Base-by-base conservation (phyloP, 495 filamentous ascomycete genomes). In the Aspergillus mulundensis region DNA sequence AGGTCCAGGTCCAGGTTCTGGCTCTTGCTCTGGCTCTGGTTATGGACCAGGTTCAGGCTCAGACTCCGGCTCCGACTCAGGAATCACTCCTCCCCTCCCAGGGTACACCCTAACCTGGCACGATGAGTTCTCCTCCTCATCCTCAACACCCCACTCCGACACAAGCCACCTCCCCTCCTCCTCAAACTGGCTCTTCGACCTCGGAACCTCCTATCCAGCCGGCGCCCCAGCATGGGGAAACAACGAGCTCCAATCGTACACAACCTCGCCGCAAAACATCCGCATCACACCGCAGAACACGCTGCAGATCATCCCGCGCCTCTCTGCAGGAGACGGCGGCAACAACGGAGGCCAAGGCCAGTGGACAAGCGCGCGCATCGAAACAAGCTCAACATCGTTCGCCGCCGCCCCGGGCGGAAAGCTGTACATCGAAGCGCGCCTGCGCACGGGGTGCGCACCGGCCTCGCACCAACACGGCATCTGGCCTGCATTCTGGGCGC, bases 31-130 rank as follows among this genome's bases (percentile, higher is more conserved):
- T 15, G n/a, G 15, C 25, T 28, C 25, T 4, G 25, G 25, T 19
- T 42, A 7, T 5, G 39, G 16, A 3, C 16, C 43, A 46, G 16
- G 24, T 5, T 15, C 23, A 23, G 8, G 15, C 28, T 8, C 47
- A 24, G 24, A 6, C 44, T 36, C 32, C 0, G 19, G 41, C 2
- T 34, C 38, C 0, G 44, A 24, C 20, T 32, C 28, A 7, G 16
- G 14, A 7, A 48, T 41, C 43, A 0, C 21, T 21, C 48, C 34
- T 1, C 36, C 25, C 30, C 20, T 21, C 15, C 21, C 16, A 18
- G 53, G 53, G 20, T 56, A 56, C 44, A 39, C 43, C 32, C 34
- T 56, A 18, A 56, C 53, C 34, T 56, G 43, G 43, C 53, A 56
- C 32, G 53, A 56, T 32, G 53, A 56, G 32, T 56, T 56, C 43